These are phyloP conservation scores for Pichia occidentalis DNA, from an alignment of 805 yeast species.

Conservation along the genomic window DNA sequence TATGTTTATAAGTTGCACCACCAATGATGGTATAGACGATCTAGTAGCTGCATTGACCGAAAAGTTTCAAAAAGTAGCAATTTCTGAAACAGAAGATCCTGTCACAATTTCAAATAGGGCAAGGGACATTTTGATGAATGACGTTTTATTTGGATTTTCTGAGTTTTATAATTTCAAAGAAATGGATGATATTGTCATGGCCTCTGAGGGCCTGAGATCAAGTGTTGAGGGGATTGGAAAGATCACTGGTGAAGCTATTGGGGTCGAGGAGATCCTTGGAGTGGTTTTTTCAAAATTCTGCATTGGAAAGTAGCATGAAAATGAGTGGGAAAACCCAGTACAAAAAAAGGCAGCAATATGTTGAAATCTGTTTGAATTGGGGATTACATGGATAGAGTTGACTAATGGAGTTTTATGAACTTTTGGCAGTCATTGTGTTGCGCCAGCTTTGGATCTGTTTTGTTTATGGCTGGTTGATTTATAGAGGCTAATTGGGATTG, in stretches of 20 bases:
- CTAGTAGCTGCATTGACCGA: conserved; percentile 38
- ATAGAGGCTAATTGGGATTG: too few species aligned
- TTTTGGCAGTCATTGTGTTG: too few species aligned
- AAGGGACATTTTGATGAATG: conserved; percentile 65
- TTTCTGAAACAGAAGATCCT: conserved; percentile 52
- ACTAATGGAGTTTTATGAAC: too few species aligned
- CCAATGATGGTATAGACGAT: conserved; percentile 42
- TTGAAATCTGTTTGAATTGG: too few species aligned
- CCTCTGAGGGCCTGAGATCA: conserved; percentile 65
- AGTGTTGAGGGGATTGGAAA: conserved; percentile 86
- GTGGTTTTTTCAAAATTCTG: conserved; percentile 90
- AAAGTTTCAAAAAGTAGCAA: conserved; percentile 43
- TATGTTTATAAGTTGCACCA: conserved; percentile 55
- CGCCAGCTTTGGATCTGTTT: too few species aligned
- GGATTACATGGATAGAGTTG: too few species aligned
- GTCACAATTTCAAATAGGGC: conserved; percentile 69
- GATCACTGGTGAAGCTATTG: conserved; percentile 84
- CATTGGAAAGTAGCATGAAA: conserved; percentile 65
- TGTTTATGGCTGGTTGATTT: too few species aligned
- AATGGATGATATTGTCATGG: conserved; percentile 67
- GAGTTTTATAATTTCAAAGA: conserved; percentile 47
- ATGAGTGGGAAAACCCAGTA: background rate
- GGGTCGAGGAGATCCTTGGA: conserved; percentile 84
- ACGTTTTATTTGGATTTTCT: conserved; percentile 69
- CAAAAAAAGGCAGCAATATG: too few species aligned